These are phyloP conservation scores for Collybia sordida DNA, from an alignment of 768 basidiomycete species.

Conservation along the genomic window DNA sequence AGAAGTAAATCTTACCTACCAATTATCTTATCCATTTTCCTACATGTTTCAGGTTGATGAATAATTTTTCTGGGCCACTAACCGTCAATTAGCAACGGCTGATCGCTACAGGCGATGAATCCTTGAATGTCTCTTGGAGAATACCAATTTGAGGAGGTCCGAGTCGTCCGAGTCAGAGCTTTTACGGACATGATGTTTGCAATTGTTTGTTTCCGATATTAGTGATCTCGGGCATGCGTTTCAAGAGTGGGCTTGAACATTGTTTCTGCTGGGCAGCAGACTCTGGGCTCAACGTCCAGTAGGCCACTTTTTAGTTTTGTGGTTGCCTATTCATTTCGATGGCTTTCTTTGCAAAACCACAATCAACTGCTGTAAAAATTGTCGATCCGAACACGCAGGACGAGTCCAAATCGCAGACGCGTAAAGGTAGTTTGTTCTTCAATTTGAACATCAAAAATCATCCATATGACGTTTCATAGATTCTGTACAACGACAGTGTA, in stretches of 20 bases:
- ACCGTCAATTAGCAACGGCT: too few relatives aligned
- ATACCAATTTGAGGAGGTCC: neutral
- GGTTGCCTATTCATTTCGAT: conserved; percentile 32
- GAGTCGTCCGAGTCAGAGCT: too few relatives aligned
- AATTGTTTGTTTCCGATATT: conserved; percentile 3
- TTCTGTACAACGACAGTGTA: conserved; percentile 76
- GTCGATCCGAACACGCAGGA: conserved; percentile 56
- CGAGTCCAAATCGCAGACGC: conserved; percentile 40
- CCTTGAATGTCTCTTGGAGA: neutral
- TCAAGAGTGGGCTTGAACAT: conserved; percentile 3
- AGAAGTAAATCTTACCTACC: too few relatives aligned
- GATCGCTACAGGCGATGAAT: too few relatives aligned
- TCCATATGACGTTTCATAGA: conserved; percentile 37
- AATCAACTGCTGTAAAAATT: conserved; percentile 69
- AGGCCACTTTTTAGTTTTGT: conserved; percentile 1
- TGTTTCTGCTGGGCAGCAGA: conserved; percentile 19
- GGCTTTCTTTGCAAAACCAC: conserved; percentile 71
- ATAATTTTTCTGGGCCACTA: too few relatives aligned
- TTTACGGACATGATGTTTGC: neutral
- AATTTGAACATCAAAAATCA: neutral
- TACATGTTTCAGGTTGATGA: too few relatives aligned
- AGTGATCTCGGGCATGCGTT: too few relatives aligned
- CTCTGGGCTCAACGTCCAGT: conserved; percentile 13
- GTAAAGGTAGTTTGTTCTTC: conserved; percentile 57
- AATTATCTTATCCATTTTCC: too few relatives aligned